Base-by-base conservation (phyloP, 164 flowering plant species). In the Pachysandra terminalis region DNA sequence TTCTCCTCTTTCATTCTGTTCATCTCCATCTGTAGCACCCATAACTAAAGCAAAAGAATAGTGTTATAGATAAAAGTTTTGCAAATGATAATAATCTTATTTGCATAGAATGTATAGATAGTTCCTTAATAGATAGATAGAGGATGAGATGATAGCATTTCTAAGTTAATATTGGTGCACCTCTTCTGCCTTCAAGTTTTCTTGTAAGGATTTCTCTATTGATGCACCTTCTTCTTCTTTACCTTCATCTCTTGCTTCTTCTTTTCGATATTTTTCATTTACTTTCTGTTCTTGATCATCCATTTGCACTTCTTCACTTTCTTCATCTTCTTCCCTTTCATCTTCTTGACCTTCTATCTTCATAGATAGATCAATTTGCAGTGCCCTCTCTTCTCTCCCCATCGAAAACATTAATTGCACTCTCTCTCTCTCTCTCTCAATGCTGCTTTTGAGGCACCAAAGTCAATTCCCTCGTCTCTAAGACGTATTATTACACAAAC, bases 1-100 rank as follows among this genome's bases (percentile, higher is more conserved):
- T 88, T 88, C 76, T 90, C 96, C 66, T 88, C 90, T 71, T 82
- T 88, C 84, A 88, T 83, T 9, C 82, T 68, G 21, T 72, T 73
- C 88, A 87, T 84, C 82, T 84, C 87, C 73, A 25, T 75, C 74
- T 85, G 80, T 22, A 90, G 58, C 35, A 55, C 78, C 53, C 48
- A 79, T 26, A 85, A 51, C 87, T 85, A 59, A 56, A 59, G 64
- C 67, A 56, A 70, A 19, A 65, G n/a, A 7, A 13, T 37, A 21
- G 3, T 3, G 5, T 32, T 32, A 32, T 40, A 8, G 15, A 35
- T 1, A 25, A 9, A 27, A 32, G 26, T 9, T 26, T 26, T 16
- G 5, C 25, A 22, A 22, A 55, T 55, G 25, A 55, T 3, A 22
- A 55, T 5, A 9, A 55, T 23, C 26, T 5, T 19, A 22, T 6